Conservation (phyloP, 352 stramenopile species). For the Phytophthora sojae region DNA sequence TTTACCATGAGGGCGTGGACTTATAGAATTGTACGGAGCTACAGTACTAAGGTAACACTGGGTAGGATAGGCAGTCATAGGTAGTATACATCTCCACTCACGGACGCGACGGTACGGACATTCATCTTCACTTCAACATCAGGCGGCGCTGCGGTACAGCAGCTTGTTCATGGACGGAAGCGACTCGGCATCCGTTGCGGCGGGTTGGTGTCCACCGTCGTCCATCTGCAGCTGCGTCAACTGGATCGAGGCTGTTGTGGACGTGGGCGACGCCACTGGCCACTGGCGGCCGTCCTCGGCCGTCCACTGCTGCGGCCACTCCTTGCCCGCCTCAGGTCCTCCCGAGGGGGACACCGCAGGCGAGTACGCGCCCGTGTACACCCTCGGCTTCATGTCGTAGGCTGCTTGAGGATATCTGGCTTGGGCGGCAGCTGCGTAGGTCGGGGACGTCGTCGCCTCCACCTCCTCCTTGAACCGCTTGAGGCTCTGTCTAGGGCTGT, state of each 20-base stretch:
- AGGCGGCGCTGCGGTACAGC: constrained; percentile 45
- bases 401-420: constrained; percentile 9
- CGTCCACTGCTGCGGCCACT: constrained; percentile 30
- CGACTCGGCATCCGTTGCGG: constrained; percentile 40
- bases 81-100: constrained; percentile 40
- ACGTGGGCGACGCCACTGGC: constrained; percentile 30
- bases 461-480: constrained; percentile 30
- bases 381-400: constrained; percentile 10
- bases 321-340: constrained; percentile 11
- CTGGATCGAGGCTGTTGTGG: constrained; percentile 23
- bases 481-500: constrained; percentile 26
- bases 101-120: constrained; percentile 21
- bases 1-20: constrained; percentile 3
- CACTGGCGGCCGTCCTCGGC: constrained; percentile 33
- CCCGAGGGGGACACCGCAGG: constrained; percentile 8
- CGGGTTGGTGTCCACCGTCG: constrained; percentile 3
- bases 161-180: constrained; percentile 74
- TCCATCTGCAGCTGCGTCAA: constrained; percentile 27
- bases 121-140: constrained; percentile 12
- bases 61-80: constrained; percentile 27
- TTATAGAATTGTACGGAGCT: constrained; percentile 3
- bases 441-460: background rate
- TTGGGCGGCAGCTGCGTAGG: constrained; percentile 8
- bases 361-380: constrained; percentile 13
- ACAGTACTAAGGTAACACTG: no score